phyloP scores from a whole-genome alignment of 441 rosid species.

The Arabidopsis lyrata region DNA sequence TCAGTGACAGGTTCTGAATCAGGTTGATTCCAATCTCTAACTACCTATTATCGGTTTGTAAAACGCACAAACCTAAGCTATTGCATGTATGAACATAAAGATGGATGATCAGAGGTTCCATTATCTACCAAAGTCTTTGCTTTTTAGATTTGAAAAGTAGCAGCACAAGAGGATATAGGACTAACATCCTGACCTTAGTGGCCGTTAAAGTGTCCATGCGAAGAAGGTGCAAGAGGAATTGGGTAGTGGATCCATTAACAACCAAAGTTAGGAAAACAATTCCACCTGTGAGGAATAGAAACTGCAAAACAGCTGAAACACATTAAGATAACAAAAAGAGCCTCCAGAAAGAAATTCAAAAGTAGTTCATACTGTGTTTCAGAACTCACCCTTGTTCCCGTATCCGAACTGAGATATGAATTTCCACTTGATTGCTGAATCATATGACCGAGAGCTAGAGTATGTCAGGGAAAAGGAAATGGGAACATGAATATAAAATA shows the following conservation, averaged over 20 bases:
- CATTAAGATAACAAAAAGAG: constrained; percentile 10
- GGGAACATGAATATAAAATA: not conserved
- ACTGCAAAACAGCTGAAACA: constrained; percentile 54
- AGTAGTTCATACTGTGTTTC: constrained; percentile 1
- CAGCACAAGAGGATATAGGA: not conserved
- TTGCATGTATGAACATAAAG: not conserved
- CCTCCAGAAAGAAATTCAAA: constrained; percentile 4
- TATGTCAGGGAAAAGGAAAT: constrained; percentile 29
- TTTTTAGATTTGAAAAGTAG: constrained; percentile 2
- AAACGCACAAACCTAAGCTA: constrained; percentile 10
- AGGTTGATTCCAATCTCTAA: not conserved
- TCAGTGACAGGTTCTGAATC: not conserved
- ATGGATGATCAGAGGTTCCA: not conserved
- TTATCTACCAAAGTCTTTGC: constrained; percentile 8
- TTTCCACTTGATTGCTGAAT: constrained; percentile 70
- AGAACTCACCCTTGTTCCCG: constrained; percentile 81
- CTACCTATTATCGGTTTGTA: not conserved
- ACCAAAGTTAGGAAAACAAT: constrained; percentile 91
- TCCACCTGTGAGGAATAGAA: constrained; percentile 93
- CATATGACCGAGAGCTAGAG: constrained; percentile 17
- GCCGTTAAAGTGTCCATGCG: constrained; percentile 71
- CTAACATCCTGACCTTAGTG: constrained; percentile 64
- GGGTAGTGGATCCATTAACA: constrained; percentile 92
- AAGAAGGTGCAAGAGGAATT: constrained; percentile 74
- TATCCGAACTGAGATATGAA: constrained; percentile 67